phyloP scores from a whole-genome alignment of 257 asterid species.

The Ilex asprella region DNA sequence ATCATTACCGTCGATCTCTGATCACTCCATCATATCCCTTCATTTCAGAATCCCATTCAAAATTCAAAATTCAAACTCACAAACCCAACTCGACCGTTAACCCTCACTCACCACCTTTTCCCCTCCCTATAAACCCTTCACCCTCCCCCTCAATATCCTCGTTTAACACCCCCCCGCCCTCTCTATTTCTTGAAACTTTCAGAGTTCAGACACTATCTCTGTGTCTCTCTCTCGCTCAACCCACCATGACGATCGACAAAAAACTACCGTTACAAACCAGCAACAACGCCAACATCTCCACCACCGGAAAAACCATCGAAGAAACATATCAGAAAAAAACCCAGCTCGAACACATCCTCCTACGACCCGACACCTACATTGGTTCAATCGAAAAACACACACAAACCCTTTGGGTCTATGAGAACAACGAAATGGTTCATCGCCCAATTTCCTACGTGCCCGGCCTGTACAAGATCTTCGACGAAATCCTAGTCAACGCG shows the following conservation, averaged over 20 bases:
- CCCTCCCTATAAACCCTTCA: neutral
- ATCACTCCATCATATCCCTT: too few relatives aligned
- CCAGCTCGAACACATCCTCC: slow-evolving; percentile 96
- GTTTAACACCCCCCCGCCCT: too few relatives aligned
- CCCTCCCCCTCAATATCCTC: neutral
- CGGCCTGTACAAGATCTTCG: slow-evolving; percentile 91
- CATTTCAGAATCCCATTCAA: too few relatives aligned
- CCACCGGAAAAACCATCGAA: slow-evolving; percentile 64
- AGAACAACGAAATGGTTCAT: slow-evolving; percentile 46
- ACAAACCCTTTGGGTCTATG: slow-evolving; percentile 73
- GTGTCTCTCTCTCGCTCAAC: slow-evolving; percentile 13
- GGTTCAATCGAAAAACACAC: slow-evolving; percentile 87
- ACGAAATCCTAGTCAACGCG: slow-evolving; percentile 87
- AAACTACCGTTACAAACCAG: slow-evolving; percentile 53
- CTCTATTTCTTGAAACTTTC: too few relatives aligned
- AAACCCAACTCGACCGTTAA: too few relatives aligned
- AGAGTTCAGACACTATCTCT: slow-evolving; percentile 11
- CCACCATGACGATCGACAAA: slow-evolving; percentile 52
- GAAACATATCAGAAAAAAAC: slow-evolving; percentile 90
- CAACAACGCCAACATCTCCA: slow-evolving; percentile 56
- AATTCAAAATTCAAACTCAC: too few relatives aligned
- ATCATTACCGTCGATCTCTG: too few relatives aligned
- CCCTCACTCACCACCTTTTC: neutral
- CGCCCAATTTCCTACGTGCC: slow-evolving; percentile 66
- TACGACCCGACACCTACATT: slow-evolving; percentile 92